phyloP scores from a whole-genome alignment of 208 protist genomes.

The Crithidia acanthocephali region DNA sequence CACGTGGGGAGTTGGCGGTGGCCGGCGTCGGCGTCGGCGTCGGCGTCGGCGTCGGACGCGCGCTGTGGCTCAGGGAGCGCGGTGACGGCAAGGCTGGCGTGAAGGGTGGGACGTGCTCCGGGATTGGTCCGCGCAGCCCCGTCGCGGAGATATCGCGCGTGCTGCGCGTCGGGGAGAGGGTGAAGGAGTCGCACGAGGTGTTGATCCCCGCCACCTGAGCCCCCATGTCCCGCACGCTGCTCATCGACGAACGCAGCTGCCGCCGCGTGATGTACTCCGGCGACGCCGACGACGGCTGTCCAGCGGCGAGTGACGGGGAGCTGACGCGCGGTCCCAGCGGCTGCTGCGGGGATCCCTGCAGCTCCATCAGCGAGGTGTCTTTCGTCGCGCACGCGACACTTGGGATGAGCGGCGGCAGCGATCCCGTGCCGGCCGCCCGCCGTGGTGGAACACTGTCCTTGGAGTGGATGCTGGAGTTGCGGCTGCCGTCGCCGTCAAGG shows the following conservation, averaged over 20 bases:
- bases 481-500: constrained; percentile 1
- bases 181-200: constrained; percentile 12
- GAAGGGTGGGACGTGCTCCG: neutral
- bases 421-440: neutral
- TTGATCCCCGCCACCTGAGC: neutral
- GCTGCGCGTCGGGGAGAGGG: constrained; percentile 19
- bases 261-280: constrained; percentile 8
- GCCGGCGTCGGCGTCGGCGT: neutral
- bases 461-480: neutral
- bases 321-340: neutral
- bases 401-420: constrained; percentile 11
- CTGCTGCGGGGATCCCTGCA: neutral
- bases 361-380: constrained; percentile 1
- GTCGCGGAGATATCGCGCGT: constrained; percentile 22
- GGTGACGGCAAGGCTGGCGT: neutral
- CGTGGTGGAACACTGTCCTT: constrained; percentile 3
- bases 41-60: neutral
- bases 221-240: constrained; percentile 7
- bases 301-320: neutral
- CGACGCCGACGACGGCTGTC: constrained; percentile 2
- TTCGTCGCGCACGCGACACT: neutral
- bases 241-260: neutral
- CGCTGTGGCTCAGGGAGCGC: neutral
- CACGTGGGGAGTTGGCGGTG: neutral
- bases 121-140: constrained; percentile 16